These are phyloP conservation scores for Termitomyces sp. DNA, from an alignment of 768 basidiomycete species.

Conservation along the genomic window DNA sequence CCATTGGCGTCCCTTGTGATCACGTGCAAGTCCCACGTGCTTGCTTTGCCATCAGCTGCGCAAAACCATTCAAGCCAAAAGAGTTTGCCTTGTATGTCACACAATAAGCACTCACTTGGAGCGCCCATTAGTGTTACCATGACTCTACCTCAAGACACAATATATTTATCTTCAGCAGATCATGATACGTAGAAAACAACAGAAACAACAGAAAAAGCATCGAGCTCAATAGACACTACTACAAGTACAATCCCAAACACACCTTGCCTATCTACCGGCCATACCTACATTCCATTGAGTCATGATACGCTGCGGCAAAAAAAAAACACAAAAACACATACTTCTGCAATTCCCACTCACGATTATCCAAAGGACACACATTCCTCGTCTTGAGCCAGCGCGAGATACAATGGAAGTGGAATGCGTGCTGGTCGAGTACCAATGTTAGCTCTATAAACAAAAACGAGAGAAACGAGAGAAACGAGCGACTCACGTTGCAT, in stretches of 20 bases:
- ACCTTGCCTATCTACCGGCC: slow-evolving; percentile 4
- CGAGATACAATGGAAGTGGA: slow-evolving; percentile 99
- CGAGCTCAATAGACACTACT: too few species aligned
- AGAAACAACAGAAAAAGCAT: background rate
- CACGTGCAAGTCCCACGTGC: too few species aligned
- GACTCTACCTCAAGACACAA: too few species aligned
- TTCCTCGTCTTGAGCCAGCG: slow-evolving; percentile 98
- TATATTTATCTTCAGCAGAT: too few species aligned
- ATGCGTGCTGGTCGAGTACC: slow-evolving; percentile 73
- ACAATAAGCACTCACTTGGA: too few species aligned
- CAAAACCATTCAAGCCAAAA: background rate
- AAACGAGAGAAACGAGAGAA: background rate
- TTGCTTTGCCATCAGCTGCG: too few species aligned
- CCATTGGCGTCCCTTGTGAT: slow-evolving; percentile 1
- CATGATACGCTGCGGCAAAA: background rate
- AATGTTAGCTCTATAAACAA: background rate
- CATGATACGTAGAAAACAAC: too few species aligned
- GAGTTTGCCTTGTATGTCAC: too few species aligned
- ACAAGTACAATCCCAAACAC: too few species aligned
- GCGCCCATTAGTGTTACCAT: too few species aligned
- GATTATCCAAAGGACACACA: slow-evolving; percentile 91
- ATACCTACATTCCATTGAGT: slow-evolving; percentile 1
- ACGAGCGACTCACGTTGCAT: slow-evolving; percentile 71
- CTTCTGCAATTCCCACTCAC: slow-evolving; percentile 98
- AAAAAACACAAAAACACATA: slow-evolving; percentile 37